These are phyloP conservation scores for Blastomyces parvus DNA, from an alignment of 2,329 filamentous ascomycete genomes.

Conservation along the genomic window DNA sequence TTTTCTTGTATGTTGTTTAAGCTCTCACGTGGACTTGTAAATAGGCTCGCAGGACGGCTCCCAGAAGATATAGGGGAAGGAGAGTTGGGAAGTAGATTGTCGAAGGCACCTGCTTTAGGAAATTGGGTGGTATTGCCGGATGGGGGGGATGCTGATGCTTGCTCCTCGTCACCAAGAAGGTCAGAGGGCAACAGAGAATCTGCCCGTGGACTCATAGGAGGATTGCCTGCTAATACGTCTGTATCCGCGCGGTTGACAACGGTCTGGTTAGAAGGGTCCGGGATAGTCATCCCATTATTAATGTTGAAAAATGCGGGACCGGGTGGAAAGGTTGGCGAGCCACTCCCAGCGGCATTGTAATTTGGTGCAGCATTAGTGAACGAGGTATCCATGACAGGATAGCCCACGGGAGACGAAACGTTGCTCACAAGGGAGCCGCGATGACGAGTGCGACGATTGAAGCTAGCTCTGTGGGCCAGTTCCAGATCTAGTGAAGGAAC, in stretches of 20 bases:
- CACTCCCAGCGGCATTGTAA: slow-evolving; percentile 42
- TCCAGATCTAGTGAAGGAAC: slow-evolving; percentile 36
- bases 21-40: slow-evolving; percentile 40
- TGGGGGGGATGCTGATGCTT: slow-evolving; percentile 13
- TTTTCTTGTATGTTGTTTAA: slow-evolving; percentile 29
- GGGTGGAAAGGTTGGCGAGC: slow-evolving; percentile 45
- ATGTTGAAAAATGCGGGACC: slow-evolving; percentile 51
- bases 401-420: slow-evolving; percentile 38
- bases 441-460: slow-evolving; percentile 36
- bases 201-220: slow-evolving; percentile 55
- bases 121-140: slow-evolving; percentile 10
- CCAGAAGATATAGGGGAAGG: slow-evolving; percentile 38
- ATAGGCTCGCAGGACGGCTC: slow-evolving; percentile 36
- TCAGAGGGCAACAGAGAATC: slow-evolving; percentile 53
- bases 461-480: slow-evolving; percentile 31
- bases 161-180: slow-evolving; percentile 48
- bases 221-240: slow-evolving; percentile 47
- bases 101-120: slow-evolving; percentile 18
- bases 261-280: slow-evolving; percentile 33
- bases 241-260: slow-evolving; percentile 41
- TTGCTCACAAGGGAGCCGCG: slow-evolving; percentile 40
- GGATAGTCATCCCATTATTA: slow-evolving; percentile 53
- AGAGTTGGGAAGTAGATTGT: slow-evolving; percentile 30
- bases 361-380: slow-evolving; percentile 33
- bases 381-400: slow-evolving; percentile 31